Conservation (phyloP, 2,329 filamentous ascomycete species). For the Scedosporium boydii region DNA sequence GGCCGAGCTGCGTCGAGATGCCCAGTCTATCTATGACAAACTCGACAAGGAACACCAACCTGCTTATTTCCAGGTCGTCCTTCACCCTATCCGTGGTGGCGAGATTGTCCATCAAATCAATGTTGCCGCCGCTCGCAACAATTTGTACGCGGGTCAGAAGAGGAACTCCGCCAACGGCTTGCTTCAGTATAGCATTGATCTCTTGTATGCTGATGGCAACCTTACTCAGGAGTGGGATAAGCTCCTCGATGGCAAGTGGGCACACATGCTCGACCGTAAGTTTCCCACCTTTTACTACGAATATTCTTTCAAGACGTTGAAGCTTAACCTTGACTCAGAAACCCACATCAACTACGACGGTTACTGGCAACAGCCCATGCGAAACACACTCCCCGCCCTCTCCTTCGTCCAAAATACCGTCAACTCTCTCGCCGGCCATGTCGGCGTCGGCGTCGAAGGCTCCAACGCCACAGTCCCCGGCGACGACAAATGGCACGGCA, state of each 20-base stretch:
- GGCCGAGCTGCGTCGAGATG: slow-evolving; percentile 31
- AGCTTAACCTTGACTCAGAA: slow-evolving; percentile 18
- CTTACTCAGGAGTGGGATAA: slow-evolving; percentile 48
- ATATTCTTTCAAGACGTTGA: neutral
- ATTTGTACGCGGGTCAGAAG: slow-evolving; percentile 41
- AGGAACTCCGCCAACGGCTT: slow-evolving; percentile 45
- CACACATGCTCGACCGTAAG: slow-evolving; percentile 48
- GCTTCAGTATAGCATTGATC: slow-evolving; percentile 39
- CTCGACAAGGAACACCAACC: slow-evolving; percentile 30
- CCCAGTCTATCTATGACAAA: slow-evolving; percentile 32
- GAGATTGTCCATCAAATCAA: slow-evolving; percentile 45
- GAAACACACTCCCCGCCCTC: slow-evolving; percentile 50
- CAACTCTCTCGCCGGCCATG: slow-evolving; percentile 48
- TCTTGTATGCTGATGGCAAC: slow-evolving; percentile 47
- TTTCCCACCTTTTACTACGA: neutral
- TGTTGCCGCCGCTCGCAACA: slow-evolving; percentile 40
- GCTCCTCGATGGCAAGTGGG: slow-evolving; percentile 53
- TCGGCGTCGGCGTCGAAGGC: slow-evolving; percentile 56
- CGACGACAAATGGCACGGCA: slow-evolving; percentile 36
- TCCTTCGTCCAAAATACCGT: slow-evolving; percentile 32
- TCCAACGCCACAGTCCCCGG: slow-evolving; percentile 59
- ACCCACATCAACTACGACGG: slow-evolving; percentile 45
- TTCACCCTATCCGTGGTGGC: slow-evolving; percentile 48
- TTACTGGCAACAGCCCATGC: slow-evolving; percentile 62
- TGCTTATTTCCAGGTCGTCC: slow-evolving; percentile 46